Evolutionary conservation across 2,329 filamentous ascomycete genomes (phyloP).

Genomic region (Stemphylium vesicarium): DNA sequence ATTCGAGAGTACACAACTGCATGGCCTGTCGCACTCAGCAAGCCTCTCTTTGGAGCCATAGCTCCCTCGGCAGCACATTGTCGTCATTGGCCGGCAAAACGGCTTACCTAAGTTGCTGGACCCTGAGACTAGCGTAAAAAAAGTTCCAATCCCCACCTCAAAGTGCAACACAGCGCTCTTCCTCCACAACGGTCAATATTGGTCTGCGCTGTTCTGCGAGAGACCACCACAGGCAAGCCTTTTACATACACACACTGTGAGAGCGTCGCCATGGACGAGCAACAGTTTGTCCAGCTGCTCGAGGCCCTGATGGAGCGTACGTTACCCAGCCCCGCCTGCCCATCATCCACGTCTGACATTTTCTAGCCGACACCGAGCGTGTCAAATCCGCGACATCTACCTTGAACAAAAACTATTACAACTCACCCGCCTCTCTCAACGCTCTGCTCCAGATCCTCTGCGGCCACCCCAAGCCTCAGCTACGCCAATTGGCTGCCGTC

Average conservation of each 20-base stretch:
- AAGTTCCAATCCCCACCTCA: constrained; percentile 30
- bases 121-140: constrained; percentile 17
- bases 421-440: constrained; percentile 80
- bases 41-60: not conserved
- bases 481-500: constrained; percentile 90
- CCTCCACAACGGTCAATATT: constrained; percentile 24
- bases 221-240: constrained; percentile 31
- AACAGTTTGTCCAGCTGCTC: constrained; percentile 84
- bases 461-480: constrained; percentile 71
- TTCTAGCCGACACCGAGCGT: constrained; percentile 71
- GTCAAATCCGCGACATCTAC: constrained; percentile 89
- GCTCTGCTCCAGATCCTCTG: constrained; percentile 88
- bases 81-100: constrained; percentile 13
- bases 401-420: constrained; percentile 93
- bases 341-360: constrained; percentile 43
- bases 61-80: constrained; percentile 1
- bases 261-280: constrained; percentile 70
- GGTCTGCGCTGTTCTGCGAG: constrained; percentile 28
- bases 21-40: not conserved
- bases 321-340: constrained; percentile 47
- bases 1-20: not conserved
- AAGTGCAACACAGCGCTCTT: constrained; percentile 18
- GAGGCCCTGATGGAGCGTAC: constrained; percentile 86
- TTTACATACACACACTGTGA: constrained; percentile 27
- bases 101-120: constrained; percentile 17